These are phyloP conservation scores for Mycena kentingensis DNA, from an alignment of 768 basidiomycete genomes.

Conservation along the genomic window DNA sequence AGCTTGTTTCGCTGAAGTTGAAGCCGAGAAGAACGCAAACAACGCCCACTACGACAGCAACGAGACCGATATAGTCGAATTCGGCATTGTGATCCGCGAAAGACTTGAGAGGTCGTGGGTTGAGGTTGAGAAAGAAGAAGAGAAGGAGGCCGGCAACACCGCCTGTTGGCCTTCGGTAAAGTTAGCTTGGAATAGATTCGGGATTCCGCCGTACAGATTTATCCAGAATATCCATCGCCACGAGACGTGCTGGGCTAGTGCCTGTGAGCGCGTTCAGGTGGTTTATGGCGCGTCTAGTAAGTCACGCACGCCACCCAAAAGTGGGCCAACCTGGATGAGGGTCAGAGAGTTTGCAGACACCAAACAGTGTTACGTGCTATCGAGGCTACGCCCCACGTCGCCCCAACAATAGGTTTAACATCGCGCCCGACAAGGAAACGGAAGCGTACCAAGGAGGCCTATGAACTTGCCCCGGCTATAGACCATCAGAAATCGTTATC, in stretches of 20 bases:
- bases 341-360: not conserved
- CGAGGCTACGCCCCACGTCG: constrained; percentile 74
- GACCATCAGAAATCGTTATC: not conserved
- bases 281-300: not conserved
- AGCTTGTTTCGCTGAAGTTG: constrained; percentile 65
- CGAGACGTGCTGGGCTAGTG: constrained; percentile 68
- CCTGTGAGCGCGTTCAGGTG: constrained; percentile 41
- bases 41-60: constrained; percentile 64
- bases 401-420: constrained; percentile 25
- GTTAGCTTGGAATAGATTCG: not conserved
- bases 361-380: constrained; percentile 30
- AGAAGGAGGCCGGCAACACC: constrained; percentile 62
- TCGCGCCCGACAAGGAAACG: not conserved
- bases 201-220: constrained; percentile 54
- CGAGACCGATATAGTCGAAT: constrained; percentile 73
- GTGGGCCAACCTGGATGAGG: constrained; percentile 66
- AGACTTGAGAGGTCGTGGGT: constrained; percentile 64
- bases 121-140: constrained; percentile 78
- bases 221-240: constrained; percentile 90
- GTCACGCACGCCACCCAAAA: constrained; percentile 74
- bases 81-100: constrained; percentile 59
- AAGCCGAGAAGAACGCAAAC: constrained; percentile 72
- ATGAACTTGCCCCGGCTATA: constrained; percentile 75
- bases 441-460: constrained; percentile 55
- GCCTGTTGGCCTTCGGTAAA: constrained; percentile 63